phyloP scores from a whole-genome alignment of 1,284 basidiomycete species.

The Termitomyces sp. region DNA sequence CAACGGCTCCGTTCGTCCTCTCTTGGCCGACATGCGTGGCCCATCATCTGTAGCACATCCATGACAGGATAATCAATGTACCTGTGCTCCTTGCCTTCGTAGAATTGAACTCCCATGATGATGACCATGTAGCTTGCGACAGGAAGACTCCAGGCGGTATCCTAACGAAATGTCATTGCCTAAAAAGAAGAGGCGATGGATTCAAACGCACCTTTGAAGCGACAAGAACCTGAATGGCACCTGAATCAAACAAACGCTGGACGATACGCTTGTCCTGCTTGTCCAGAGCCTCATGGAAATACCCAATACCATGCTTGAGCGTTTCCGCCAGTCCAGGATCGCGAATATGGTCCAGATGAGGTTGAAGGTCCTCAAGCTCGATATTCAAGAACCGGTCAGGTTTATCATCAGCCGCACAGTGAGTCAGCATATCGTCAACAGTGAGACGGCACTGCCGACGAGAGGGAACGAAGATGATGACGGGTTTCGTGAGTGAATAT shows the following conservation, averaged over 20 bases:
- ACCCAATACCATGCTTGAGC: conserved; percentile 88
- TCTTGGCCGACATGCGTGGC: conserved; percentile 84
- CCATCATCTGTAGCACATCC: conserved; percentile 99
- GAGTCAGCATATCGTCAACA: conserved; percentile 87
- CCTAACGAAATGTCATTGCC: conserved; percentile 38
- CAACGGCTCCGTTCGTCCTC: conserved; percentile 88
- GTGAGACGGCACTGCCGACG: conserved; percentile 91
- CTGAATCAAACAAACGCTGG: conserved; percentile 88
- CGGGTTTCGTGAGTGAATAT: conserved; percentile 81
- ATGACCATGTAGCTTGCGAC: conserved; percentile 95
- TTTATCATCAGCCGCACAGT: conserved; percentile 86
- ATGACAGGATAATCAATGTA: conserved; percentile 98
- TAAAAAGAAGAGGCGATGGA: not conserved
- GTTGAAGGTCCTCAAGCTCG: conserved; percentile 77
- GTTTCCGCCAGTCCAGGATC: conserved; percentile 80
- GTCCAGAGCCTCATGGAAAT: conserved; percentile 91
- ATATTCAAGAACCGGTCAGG: conserved; percentile 89
- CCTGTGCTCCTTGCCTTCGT: conserved; percentile 94
- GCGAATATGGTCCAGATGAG: conserved; percentile 82
- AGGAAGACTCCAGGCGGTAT: conserved; percentile 94
- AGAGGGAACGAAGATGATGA: conserved; percentile 91
- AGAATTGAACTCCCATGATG: conserved; percentile 96
- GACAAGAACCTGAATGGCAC: conserved; percentile 92
- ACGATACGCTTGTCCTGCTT: conserved; percentile 93
- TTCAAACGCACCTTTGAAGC: conserved; percentile 71